A percentile compares a stretch with the other conserved stretches of the same genome.
These are phyloP conservation scores for Poa annua DNA, from an alignment of 176 grass and related monocot species.

Conservation along the genomic window DNA sequence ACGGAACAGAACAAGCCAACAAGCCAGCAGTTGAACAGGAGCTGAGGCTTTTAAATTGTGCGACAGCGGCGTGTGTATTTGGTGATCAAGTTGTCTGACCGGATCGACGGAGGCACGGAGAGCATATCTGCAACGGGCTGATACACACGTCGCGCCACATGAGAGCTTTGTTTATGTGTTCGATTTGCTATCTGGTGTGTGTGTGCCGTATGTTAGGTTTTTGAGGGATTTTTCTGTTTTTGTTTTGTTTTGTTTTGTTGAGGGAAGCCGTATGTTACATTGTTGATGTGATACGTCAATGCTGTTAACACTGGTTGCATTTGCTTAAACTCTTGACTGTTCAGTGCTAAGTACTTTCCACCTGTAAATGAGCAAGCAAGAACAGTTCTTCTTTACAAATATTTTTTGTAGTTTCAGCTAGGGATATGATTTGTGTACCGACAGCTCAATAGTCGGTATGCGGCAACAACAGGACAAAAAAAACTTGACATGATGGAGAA, in stretches of 20 bases:
- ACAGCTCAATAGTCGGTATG: background rate
- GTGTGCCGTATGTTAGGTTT: background rate
- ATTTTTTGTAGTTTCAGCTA: too few species aligned
- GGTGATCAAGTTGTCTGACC: background rate
- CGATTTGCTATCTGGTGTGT: background rate
- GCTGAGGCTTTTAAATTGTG: conserved; percentile 19
- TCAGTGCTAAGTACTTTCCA: background rate
- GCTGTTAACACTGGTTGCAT: background rate
- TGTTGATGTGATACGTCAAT: conserved; percentile 30
- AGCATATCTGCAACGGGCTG: conserved; percentile 24
- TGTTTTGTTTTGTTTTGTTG: too few species aligned
- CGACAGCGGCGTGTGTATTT: conserved; percentile 23
- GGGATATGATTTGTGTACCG: background rate
- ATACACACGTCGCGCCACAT: background rate
- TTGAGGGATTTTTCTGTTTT: too few species aligned
- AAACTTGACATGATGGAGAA: background rate
- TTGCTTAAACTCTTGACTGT: background rate
- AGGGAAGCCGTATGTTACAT: background rate
- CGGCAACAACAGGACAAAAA: background rate
- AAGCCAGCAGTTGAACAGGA: background rate
- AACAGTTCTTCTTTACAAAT: too few species aligned
- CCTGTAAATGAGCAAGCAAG: too few species aligned
- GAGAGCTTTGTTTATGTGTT: background rate
- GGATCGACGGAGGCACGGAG: background rate
- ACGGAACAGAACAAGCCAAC: conserved; percentile 32